A percentile compares a stretch with the other conserved stretches of the same genome.
Evolutionary conservation across 495 filamentous ascomycete species (phyloP).

Genomic region (Aspergillus panamensis): DNA sequence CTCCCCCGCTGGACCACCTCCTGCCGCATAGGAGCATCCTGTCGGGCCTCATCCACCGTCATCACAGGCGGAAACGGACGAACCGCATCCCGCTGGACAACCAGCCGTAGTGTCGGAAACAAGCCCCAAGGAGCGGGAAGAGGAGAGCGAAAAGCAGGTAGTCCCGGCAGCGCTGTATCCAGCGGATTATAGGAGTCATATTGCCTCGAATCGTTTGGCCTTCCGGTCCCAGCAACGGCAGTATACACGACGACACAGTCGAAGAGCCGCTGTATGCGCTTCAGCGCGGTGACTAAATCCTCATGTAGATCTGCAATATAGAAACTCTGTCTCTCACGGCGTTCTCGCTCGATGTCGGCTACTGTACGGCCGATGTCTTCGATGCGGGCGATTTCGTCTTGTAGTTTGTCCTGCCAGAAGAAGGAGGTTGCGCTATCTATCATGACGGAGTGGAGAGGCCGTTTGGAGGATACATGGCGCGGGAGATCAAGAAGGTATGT

Average conservation of each 20-base stretch:
- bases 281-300: slow-evolving; percentile 33
- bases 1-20: slow-evolving; percentile 36
- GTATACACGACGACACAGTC: slow-evolving; percentile 43
- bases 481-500: slow-evolving; percentile 49
- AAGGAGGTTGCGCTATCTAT: slow-evolving; percentile 57
- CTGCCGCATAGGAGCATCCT: slow-evolving; percentile 46
- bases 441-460: slow-evolving; percentile 48
- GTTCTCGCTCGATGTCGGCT: slow-evolving; percentile 32
- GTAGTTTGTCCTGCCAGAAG: slow-evolving; percentile 53
- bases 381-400: slow-evolving; percentile 43
- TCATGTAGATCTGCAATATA: slow-evolving; percentile 35
- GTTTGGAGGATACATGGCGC: slow-evolving; percentile 45
- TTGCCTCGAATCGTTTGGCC: not conserved
- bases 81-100: slow-evolving; percentile 44
- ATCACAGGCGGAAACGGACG: slow-evolving; percentile 52
- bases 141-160: slow-evolving; percentile 37
- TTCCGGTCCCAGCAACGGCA: slow-evolving; percentile 20
- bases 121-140: slow-evolving; percentile 47
- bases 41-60: slow-evolving; percentile 53
- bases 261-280: slow-evolving; percentile 35
- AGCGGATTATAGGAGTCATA: slow-evolving; percentile 20
- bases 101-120: slow-evolving; percentile 45
- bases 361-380: slow-evolving; percentile 36
- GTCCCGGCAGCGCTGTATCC: slow-evolving; percentile 28
- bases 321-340: slow-evolving; percentile 30